Evolutionary conservation across 768 basidiomycete species (phyloP), one percentile per base, ranked within the genome.

Genomic region (Kwoniella europaea): DNA sequence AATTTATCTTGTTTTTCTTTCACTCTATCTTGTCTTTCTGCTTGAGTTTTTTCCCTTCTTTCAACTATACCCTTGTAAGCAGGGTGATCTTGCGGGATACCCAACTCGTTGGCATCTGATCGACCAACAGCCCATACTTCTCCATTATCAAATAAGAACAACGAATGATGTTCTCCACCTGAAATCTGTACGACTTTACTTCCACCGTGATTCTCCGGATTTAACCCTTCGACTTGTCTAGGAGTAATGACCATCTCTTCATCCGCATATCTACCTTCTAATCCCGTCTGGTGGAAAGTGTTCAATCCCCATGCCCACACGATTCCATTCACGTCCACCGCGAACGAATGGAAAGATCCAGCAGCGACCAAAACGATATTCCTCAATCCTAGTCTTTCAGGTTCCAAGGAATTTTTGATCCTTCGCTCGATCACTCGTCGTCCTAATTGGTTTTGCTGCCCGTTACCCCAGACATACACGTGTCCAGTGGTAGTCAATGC

Each of bases 281-380:
- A 84, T 22, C 88, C 91, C 4, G 86, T 86, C 74, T 96, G 89
- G 71, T 91, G 89, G 67, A 90, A 88, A 44, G 92, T 86, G 83
- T 98, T 97, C 69, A 94, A 86, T n/a, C 96, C 96, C 96, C 96
- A 98, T 13, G 89, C 93, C 90, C 91, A 98, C 10, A 96, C 91
- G 60, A 87, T 88, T 35, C 93, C 94, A 6, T 86, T 85, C 63
- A 91, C 88, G 81, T 94, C 91, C 67, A 98, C 89, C 2, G 94
- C 95, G 78, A 97, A 98, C 0, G 93, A 95, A 78, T 92, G 91
- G 83, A 90, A 92, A 63, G 87, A 87, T 7, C 96, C 95, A 0
- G 93, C 88, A 4, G 93, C 93, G 71, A 98, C 85, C 53, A 84
- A 85, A 13, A 90, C 89, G 56, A 89, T 89, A 68, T 89, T 88